Evolutionary conservation across 139 green algal species (phyloP).

Genomic region (Tetratostichococcus sp.): DNA sequence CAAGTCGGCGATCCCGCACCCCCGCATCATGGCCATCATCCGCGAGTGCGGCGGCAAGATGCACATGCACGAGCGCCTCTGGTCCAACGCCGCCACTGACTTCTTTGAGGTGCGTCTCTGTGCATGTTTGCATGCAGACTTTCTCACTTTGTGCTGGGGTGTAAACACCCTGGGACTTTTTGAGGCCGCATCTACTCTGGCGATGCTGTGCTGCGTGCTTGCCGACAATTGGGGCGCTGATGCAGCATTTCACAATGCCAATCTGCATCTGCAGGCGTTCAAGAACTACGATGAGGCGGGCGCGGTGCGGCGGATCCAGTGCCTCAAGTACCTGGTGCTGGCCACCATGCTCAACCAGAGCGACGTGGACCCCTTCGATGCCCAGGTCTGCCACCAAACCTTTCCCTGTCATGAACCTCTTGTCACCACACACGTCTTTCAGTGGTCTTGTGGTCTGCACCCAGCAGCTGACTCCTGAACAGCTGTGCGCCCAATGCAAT

Average conservation of each 20-base stretch:
- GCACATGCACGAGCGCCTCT: slow-evolving; percentile 91
- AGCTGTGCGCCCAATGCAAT: too few species aligned
- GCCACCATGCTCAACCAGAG: slow-evolving; percentile 97
- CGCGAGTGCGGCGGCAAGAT: slow-evolving; percentile 98
- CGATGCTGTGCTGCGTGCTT: too few species aligned
- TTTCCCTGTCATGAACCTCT: not conserved
- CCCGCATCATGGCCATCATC: slow-evolving; percentile 96
- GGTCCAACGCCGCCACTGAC: slow-evolving; percentile 87
- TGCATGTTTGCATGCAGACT: too few species aligned
- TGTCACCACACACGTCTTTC: too few species aligned
- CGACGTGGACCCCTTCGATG: slow-evolving; percentile 94
- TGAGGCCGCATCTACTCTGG: too few species aligned
- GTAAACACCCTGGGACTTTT: too few species aligned
- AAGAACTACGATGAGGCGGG: slow-evolving; percentile 97
- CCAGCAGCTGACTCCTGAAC: too few species aligned
- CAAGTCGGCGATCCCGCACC: slow-evolving; percentile 94
- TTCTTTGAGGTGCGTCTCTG: slow-evolving; percentile 97
- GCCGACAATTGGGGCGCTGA: too few species aligned
- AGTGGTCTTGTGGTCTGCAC: too few species aligned
- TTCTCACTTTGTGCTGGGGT: too few species aligned
- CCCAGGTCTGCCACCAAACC: slow-evolving; percentile 34
- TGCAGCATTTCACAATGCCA: too few species aligned
- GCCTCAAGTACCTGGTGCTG: slow-evolving; percentile 98
- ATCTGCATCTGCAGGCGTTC: slow-evolving; percentile 69
- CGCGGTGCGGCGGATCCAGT: slow-evolving; percentile 75